phyloP scores from a whole-genome alignment of 495 filamentous ascomycete genomes.

The Mytilinidion resinicola region DNA sequence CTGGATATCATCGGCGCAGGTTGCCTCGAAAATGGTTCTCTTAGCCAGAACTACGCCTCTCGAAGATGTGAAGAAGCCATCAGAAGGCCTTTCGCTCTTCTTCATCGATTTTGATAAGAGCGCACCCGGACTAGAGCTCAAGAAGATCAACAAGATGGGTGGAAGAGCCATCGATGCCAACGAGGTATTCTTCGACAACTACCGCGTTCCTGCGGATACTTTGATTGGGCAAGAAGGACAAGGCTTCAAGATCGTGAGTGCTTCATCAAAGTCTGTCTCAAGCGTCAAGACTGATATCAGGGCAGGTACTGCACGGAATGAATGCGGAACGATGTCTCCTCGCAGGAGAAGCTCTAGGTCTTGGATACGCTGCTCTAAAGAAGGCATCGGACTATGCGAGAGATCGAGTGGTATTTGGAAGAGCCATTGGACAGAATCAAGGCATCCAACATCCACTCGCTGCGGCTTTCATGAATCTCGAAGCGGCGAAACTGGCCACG shows the following conservation, averaged over 20 bases:
- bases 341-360: constrained; percentile 68
- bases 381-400: constrained; percentile 60
- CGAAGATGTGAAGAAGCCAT: constrained; percentile 58
- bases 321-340: constrained; percentile 74
- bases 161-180: constrained; percentile 74
- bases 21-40: constrained; percentile 70
- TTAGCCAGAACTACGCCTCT: constrained; percentile 66
- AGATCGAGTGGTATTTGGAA: constrained; percentile 62
- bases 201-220: constrained; percentile 51
- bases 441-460: constrained; percentile 70
- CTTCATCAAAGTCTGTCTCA: background rate
- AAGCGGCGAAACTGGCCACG: constrained; percentile 70
- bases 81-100: constrained; percentile 67
- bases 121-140: constrained; percentile 54
- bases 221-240: constrained; percentile 64
- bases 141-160: constrained; percentile 75
- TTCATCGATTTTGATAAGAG: constrained; percentile 64
- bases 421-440: constrained; percentile 69
- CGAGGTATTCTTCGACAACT: constrained; percentile 77
- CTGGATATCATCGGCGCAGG: constrained; percentile 73
- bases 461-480: constrained; percentile 67
- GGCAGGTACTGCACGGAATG: constrained; percentile 67
- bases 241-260: constrained; percentile 58
- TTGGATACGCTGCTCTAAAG: constrained; percentile 66
- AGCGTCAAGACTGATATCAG: background rate